Base-by-base conservation (phyloP, 2,329 filamentous ascomycete species). In the Gnomoniopsis smithogilvyi region DNA sequence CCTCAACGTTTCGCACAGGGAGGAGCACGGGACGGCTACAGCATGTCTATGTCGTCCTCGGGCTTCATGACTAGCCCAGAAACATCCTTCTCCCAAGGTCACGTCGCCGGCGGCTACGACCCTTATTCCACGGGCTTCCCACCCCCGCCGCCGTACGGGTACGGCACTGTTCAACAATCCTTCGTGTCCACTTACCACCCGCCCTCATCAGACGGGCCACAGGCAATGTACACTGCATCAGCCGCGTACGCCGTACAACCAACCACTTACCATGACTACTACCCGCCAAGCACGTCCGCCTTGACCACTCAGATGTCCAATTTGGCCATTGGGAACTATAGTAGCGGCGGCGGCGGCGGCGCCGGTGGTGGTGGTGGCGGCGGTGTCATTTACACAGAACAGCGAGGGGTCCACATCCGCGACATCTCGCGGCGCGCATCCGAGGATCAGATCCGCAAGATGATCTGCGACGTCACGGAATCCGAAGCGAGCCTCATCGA, bases 381-480 rank as follows among this genome's bases (percentile, higher is more conserved):
- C 50, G 45, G 49, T 22, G 12, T 58, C 1, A 51, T 63, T 51
- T 58, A 49, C 48, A 63, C 61, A 4, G 61, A 63, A n/a, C 61
- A 63, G 55, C 59, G 61, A 10, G 61, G 61, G 19, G 54, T 63
- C 21, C 55, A 51, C 47, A 61, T 63, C 21, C 55, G 61, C 38
- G 55, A 63, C 34, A 60, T 63, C 33, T 56, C 61, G 3, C 51
- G 55, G 26, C 58, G 59, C 14, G 55, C 59, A 17, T 52, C 61
- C 34, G 58, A 41, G 8, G 55, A 54, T 10, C 58, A 61, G 34
- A 56, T 63, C 30, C 58, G 58, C 55, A 63, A 45, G 48, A 50
- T 63, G 61, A 33, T 63, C 2, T 33, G 58, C 30, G 55, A 63
- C 3, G 49, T 43, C 24, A 56, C 61, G 14, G 59, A 51, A n/a